A percentile compares a stretch with the other conserved stretches of the same genome.
phyloP scores from a whole-genome alignment of 768 basidiomycete genomes.

The Mrakia gelida region DNA sequence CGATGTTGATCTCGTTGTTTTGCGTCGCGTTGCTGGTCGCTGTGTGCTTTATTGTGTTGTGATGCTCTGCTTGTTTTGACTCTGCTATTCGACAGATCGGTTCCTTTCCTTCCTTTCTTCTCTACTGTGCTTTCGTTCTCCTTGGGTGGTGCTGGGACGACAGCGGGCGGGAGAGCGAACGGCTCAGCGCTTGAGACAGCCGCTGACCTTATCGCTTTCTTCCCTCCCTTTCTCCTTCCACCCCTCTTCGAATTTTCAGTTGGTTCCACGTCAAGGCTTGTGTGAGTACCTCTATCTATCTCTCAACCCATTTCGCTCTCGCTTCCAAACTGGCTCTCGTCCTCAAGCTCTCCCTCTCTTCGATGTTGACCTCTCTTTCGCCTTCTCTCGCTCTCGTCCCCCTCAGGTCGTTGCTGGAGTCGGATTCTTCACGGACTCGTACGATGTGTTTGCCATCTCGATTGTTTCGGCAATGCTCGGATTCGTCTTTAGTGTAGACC shows the following conservation, averaged over 20 bases:
- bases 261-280: slow-evolving; percentile 85
- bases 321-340: no score
- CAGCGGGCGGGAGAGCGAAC: no score
- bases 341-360: background rate
- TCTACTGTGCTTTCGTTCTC: background rate
- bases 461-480: slow-evolving; percentile 79
- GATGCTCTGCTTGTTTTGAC: no score
- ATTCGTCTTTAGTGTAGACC: slow-evolving; percentile 60
- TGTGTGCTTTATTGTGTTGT: no score
- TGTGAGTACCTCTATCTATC: slow-evolving; percentile 49
- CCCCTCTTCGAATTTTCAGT: slow-evolving; percentile 44
- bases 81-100: no score
- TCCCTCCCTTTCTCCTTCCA: background rate
- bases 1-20: no score
- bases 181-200: background rate
- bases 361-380: background rate
- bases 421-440: slow-evolving; percentile 12
- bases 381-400: background rate
- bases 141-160: no score
- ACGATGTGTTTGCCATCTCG: slow-evolving; percentile 86
- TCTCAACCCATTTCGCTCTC: no score
- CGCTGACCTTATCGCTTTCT: slow-evolving; percentile 11
- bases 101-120: no score
- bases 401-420: background rate
- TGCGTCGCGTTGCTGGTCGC: no score